Percentiles rank a stretch among this genome's conserved stretches.
These are phyloP conservation scores for Saccharomyces eubayanus DNA, from an alignment of 805 yeast genomes.

Conservation along the genomic window DNA sequence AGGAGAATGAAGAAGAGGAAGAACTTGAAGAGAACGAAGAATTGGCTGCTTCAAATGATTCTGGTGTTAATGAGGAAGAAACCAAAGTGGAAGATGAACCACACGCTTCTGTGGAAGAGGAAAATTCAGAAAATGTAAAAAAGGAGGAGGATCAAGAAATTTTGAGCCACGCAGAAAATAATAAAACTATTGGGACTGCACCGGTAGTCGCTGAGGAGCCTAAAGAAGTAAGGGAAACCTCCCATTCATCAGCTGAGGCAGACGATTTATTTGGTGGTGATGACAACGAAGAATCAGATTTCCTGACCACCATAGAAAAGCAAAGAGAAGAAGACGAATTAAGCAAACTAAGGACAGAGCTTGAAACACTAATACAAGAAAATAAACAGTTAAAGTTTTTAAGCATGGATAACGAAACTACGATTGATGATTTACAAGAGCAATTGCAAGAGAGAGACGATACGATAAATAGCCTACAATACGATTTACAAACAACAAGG, in stretches of 20 bases:
- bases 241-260: neutral
- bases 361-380: constrained; percentile 32
- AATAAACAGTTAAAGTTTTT: constrained; percentile 28
- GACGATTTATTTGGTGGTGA: constrained; percentile 10
- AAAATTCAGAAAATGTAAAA: neutral
- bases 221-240: neutral
- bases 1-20: neutral
- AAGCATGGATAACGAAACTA: constrained; percentile 29
- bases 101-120: neutral
- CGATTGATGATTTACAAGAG: constrained; percentile 31
- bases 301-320: constrained; percentile 24
- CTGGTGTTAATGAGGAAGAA: neutral
- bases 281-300: constrained; percentile 19
- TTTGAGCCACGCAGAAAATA: neutral
- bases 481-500: constrained; percentile 17
- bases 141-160: constrained; percentile 3
- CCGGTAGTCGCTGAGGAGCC: neutral
- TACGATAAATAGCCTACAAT: constrained; percentile 12
- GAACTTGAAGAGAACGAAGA: constrained; percentile 2
- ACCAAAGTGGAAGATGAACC: constrained; percentile 1
- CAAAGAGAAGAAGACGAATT: constrained; percentile 32
- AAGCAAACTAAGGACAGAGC: constrained; percentile 31
- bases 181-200: constrained; percentile 4
- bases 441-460: constrained; percentile 21
- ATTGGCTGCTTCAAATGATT: neutral